Percentiles rank a stretch among this genome's conserved stretches.
Evolutionary conservation across 768 basidiomycete genomes (phyloP).

Genomic region (Crepidotus variabilis): DNA sequence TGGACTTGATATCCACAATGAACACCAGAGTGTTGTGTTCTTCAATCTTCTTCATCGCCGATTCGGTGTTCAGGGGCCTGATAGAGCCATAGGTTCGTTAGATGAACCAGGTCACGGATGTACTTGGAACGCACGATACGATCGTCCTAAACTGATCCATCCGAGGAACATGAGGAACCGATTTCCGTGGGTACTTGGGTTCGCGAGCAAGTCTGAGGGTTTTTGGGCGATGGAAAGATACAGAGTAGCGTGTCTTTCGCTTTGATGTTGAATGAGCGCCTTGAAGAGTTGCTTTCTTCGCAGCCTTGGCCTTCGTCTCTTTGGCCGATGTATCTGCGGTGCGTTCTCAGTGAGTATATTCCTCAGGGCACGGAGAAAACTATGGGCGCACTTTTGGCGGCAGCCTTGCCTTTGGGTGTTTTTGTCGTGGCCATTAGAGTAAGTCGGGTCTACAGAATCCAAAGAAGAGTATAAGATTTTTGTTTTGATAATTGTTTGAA

Average conservation of each 20-base stretch:
- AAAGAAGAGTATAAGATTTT: not conserved
- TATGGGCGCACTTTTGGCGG: slow-evolving; percentile 43
- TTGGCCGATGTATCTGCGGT: slow-evolving; percentile 35
- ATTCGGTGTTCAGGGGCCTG: slow-evolving; percentile 91
- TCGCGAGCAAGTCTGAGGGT: slow-evolving; percentile 80
- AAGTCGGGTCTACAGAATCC: slow-evolving; percentile 8
- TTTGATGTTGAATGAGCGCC: slow-evolving; percentile 71
- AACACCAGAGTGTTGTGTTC: slow-evolving; percentile 99
- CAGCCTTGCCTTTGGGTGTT: slow-evolving; percentile 61
- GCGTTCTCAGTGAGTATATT: slow-evolving; percentile 4
- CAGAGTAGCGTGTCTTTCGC: slow-evolving; percentile 81
- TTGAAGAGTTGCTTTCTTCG: slow-evolving; percentile 95
- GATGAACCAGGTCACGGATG: slow-evolving; percentile 2
- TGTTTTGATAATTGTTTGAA: too few relatives aligned
- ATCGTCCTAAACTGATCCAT: slow-evolving; percentile 98
- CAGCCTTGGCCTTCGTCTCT: slow-evolving; percentile 80
- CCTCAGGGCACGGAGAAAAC: too few relatives aligned
- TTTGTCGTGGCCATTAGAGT: slow-evolving; percentile 65
- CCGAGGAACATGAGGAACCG: slow-evolving; percentile 84
- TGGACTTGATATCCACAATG: slow-evolving; percentile 90
- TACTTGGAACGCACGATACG: slow-evolving; percentile 57
- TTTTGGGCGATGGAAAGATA: slow-evolving; percentile 95
- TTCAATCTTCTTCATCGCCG: slow-evolving; percentile 99
- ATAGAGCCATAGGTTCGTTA: not conserved
- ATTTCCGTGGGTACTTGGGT: slow-evolving; percentile 95